phyloP scores from a whole-genome alignment of 257 asterid species.

The Handroanthus guayacan region DNA sequence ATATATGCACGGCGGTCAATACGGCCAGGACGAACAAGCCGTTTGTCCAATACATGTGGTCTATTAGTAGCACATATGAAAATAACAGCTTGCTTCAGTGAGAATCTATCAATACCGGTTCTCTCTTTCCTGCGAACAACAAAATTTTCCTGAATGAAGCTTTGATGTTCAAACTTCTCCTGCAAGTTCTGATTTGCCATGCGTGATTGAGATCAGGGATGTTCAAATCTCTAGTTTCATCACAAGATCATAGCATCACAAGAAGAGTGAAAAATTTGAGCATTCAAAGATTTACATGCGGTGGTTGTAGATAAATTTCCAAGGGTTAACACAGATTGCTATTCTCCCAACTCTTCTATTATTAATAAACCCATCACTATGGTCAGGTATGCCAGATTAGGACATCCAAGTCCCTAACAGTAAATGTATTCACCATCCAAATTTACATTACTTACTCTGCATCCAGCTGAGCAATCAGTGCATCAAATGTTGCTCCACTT shows the following conservation, averaged over 20 bases:
- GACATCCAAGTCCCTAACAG: slow-evolving; percentile 28
- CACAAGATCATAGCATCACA: not conserved
- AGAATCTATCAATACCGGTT: slow-evolving; percentile 92
- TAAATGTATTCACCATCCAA: slow-evolving; percentile 24
- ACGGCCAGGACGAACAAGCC: slow-evolving; percentile 88
- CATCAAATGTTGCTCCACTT: slow-evolving; percentile 87
- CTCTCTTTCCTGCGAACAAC: slow-evolving; percentile 69
- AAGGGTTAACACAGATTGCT: not conserved
- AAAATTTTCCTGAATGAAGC: slow-evolving; percentile 23
- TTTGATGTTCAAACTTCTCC: not conserved
- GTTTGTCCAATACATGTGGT: slow-evolving; percentile 91
- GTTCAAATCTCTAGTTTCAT: not conserved
- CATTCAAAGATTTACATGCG: not conserved
- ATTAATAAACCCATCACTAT: slow-evolving; percentile 25
- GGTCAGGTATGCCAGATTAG: slow-evolving; percentile 19
- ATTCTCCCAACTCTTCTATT: slow-evolving; percentile 10
- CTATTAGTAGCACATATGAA: slow-evolving; percentile 98
- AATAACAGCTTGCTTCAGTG: slow-evolving; percentile 88
- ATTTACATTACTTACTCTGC: slow-evolving; percentile 80
- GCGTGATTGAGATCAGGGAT: slow-evolving; percentile 10
- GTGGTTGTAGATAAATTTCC: too few relatives aligned
- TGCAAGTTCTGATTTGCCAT: not conserved
- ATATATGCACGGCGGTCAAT: slow-evolving; percentile 96
- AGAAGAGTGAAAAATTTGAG: slow-evolving; percentile 1
- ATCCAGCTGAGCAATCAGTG: slow-evolving; percentile 90